phyloP scores from a whole-genome alignment of 228 moss, liverwort and hornwort species.

The Sphagnum fallax region DNA sequence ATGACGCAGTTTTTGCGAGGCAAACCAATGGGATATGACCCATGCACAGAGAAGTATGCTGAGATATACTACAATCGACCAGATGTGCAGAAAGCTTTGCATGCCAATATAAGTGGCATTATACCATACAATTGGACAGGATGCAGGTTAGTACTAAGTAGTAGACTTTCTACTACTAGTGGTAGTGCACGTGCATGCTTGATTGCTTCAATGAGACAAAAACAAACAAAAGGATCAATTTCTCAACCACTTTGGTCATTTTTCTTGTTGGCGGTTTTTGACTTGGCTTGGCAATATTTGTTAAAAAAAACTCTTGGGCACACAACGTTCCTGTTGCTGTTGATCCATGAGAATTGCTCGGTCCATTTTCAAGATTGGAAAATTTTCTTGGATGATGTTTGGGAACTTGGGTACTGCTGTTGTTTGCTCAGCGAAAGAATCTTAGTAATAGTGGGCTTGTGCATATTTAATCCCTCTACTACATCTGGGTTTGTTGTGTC shows the following conservation, averaged over 20 bases:
- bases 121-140: slow-evolving; percentile 61
- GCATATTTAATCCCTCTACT: too few relatives aligned
- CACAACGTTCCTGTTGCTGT: too few relatives aligned
- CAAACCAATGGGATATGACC: slow-evolving; percentile 56
- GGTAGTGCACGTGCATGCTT: background rate
- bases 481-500: too few relatives aligned
- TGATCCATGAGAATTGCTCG: too few relatives aligned
- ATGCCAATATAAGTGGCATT: slow-evolving; percentile 60
- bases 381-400: too few relatives aligned
- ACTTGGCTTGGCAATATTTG: too few relatives aligned
- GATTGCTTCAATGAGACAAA: background rate
- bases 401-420: too few relatives aligned
- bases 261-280: too few relatives aligned
- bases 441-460: too few relatives aligned
- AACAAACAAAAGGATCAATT: background rate
- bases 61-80: slow-evolving; percentile 70
- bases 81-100: slow-evolving; percentile 73
- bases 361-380: too few relatives aligned
- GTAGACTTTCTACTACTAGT: background rate
- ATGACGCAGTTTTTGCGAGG: slow-evolving; percentile 20
- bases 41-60: slow-evolving; percentile 54
- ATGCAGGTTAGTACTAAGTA: slow-evolving; percentile 42
- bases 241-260: background rate
- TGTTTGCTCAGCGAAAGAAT: too few relatives aligned
- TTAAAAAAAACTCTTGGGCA: too few relatives aligned